A percentile compares a stretch with the other conserved stretches of the same genome.
phyloP scores from a whole-genome alignment of 2,329 filamentous ascomycete genomes.

The Fusarium chuoi region DNA sequence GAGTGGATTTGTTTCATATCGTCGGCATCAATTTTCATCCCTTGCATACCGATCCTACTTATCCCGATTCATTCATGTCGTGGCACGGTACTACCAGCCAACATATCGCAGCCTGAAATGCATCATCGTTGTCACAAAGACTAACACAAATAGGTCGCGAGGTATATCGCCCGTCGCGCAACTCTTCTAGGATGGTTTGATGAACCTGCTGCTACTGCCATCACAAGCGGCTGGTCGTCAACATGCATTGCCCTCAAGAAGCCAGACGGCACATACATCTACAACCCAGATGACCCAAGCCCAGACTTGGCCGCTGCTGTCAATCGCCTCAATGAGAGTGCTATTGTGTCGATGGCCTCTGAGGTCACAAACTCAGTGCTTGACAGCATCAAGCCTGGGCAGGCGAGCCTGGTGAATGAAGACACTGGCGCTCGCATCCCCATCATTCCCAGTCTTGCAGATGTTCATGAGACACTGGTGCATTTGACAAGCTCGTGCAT shows the following conservation, averaged over 20 bases:
- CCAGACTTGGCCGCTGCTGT: constrained; percentile 37
- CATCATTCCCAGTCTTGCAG: constrained; percentile 28
- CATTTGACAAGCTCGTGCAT: constrained; percentile 37
- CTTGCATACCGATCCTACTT: not conserved
- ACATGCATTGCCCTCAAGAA: constrained; percentile 42
- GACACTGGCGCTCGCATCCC: constrained; percentile 39
- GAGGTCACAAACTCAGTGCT: constrained; percentile 37
- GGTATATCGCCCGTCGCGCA: constrained; percentile 42
- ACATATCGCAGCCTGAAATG: not conserved
- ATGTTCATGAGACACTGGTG: constrained; percentile 30
- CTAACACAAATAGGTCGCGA: constrained; percentile 36
- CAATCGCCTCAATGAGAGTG: constrained; percentile 31
- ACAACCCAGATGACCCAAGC: constrained; percentile 36
- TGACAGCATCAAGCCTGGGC: constrained; percentile 34
- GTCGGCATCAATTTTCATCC: not conserved
- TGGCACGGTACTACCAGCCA: not conserved
- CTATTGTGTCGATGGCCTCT: constrained; percentile 41
- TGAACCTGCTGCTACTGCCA: constrained; percentile 31
- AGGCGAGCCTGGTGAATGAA: constrained; percentile 32
- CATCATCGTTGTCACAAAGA: not conserved
- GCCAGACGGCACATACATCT: constrained; percentile 33
- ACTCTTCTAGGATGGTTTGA: constrained; percentile 44
- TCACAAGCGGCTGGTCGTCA: constrained; percentile 40
- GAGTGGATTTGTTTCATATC: not conserved
- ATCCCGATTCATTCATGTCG: not conserved